Percentiles rank a stretch among this genome's conserved stretches.
Evolutionary conservation across 2,329 filamentous ascomycete genomes (phyloP).

Genomic region (Fusarium bulbicola): DNA sequence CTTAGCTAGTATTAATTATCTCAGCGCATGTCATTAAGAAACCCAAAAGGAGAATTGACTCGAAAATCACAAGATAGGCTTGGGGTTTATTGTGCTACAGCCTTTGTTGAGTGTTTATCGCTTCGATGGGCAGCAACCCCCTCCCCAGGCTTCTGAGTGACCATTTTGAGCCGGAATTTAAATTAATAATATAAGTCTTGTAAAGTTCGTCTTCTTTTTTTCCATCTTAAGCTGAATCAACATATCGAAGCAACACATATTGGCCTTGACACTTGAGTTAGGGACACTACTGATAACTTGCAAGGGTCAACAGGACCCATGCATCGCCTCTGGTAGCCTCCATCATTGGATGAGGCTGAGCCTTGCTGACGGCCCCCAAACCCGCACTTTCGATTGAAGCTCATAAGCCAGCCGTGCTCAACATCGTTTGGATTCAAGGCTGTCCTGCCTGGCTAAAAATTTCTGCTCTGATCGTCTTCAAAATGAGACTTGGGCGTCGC

Average conservation of each 20-base stretch:
- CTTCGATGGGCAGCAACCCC: background rate
- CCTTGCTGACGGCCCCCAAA: background rate
- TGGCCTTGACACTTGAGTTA: background rate
- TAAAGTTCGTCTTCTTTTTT: background rate
- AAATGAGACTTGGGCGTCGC: constrained; percentile 11
- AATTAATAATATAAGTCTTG: background rate
- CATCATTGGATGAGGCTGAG: background rate
- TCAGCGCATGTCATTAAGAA: background rate
- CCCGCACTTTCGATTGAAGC: background rate
- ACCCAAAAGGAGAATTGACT: background rate
- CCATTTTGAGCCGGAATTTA: background rate
- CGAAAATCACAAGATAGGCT: too few species aligned
- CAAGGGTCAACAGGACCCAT: background rate
- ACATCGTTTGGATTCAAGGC: background rate
- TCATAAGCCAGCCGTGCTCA: background rate
- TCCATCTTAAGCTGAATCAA: background rate
- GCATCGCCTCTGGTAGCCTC: background rate
- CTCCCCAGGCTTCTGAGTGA: too few species aligned
- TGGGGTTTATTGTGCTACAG: background rate
- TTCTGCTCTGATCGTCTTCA: background rate
- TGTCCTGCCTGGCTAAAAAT: background rate
- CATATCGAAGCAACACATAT: background rate
- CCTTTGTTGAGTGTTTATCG: background rate
- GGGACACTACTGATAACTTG: background rate
- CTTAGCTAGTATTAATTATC: background rate